phyloP scores from a whole-genome alignment of 177 flowering plant species.

The Tripterygium wilfordii region DNA sequence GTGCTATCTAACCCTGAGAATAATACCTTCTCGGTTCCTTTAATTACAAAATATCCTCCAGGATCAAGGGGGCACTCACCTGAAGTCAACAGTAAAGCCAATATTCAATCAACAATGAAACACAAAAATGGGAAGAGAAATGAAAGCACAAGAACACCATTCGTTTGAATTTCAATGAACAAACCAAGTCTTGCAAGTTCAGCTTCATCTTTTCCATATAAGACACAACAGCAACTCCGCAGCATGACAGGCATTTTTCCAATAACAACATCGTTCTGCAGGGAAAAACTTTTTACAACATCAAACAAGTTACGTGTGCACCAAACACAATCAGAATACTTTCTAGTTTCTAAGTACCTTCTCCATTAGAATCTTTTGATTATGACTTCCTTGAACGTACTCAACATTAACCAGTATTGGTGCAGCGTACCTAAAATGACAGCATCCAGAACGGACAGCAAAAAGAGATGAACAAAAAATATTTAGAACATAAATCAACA shows the following conservation, averaged over 20 bases:
- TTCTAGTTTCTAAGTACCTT: constrained; percentile 30
- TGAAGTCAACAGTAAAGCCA: constrained; percentile 12
- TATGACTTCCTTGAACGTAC: constrained; percentile 35
- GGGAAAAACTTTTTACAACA: neutral
- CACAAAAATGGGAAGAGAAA: neutral
- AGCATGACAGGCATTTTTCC: constrained; percentile 94
- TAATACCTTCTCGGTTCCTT: constrained; percentile 91
- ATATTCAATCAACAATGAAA: neutral
- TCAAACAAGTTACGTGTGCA: neutral
- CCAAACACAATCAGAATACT: neutral
- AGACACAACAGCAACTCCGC: constrained; percentile 67
- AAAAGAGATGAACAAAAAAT: too few species aligned
- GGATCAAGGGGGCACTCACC: constrained; percentile 99
- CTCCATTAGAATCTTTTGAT: constrained; percentile 1
- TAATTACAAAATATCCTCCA: constrained; percentile 89
- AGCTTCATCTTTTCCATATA: constrained; percentile 75
- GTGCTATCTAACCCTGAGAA: neutral
- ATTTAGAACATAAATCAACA: too few species aligned
- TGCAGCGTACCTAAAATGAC: constrained; percentile 59
- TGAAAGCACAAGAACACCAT: neutral
- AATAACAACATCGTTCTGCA: constrained; percentile 55
- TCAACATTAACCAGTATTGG: constrained; percentile 60
- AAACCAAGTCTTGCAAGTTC: constrained; percentile 81
- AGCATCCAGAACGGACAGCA: too few species aligned
- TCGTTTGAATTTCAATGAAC: constrained; percentile 5